Percentiles rank a stretch among this genome's conserved stretches.
Evolutionary conservation across 768 basidiomycete species (phyloP).

Genomic region (Porphyrellus cyaneotinctus): DNA sequence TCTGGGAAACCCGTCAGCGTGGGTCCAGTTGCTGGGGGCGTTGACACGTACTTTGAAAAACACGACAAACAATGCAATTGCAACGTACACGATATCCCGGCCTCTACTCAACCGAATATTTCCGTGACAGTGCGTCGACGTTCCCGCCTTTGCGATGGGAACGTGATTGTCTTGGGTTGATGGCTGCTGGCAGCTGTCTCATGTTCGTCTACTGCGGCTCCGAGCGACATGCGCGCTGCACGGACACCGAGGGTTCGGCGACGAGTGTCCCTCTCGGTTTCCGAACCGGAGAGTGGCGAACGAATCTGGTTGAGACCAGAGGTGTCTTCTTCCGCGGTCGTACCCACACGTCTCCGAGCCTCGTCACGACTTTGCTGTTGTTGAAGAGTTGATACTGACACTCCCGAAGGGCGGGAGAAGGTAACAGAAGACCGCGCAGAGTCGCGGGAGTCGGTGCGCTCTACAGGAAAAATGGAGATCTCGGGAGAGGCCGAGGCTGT

Average conservation of each 20-base stretch:
- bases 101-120: slow-evolving; percentile 34
- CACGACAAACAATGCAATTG: slow-evolving; percentile 2
- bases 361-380: slow-evolving; percentile 43
- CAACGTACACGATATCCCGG: slow-evolving; percentile 9
- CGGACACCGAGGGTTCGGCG: slow-evolving; percentile 37
- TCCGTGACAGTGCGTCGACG: slow-evolving; percentile 51
- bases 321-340: slow-evolving; percentile 23
- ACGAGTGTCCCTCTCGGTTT: slow-evolving; percentile 47
- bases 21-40: background rate
- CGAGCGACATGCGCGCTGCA: slow-evolving; percentile 46
- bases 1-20: slow-evolving; percentile 2
- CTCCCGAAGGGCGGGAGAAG: slow-evolving; percentile 60
- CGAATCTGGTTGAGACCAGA: slow-evolving; percentile 23
- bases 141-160: slow-evolving; percentile 35
- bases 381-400: slow-evolving; percentile 53
- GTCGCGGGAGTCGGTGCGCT: slow-evolving; percentile 46
- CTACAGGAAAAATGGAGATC: slow-evolving; percentile 29
- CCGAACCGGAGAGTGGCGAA: slow-evolving; percentile 40
- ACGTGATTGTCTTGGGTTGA: slow-evolving; percentile 37
- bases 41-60: slow-evolving; percentile 18
- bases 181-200: slow-evolving; percentile 27
- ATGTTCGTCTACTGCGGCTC: slow-evolving; percentile 29
- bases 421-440: slow-evolving; percentile 49
- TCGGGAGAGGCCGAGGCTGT: slow-evolving; percentile 52
- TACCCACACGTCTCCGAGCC: slow-evolving; percentile 34